Evolutionary conservation across 129 eudicot species (phyloP), one percentile per base, ranked within the genome.

Genomic region (Helichrysum umbraculigerum): DNA sequence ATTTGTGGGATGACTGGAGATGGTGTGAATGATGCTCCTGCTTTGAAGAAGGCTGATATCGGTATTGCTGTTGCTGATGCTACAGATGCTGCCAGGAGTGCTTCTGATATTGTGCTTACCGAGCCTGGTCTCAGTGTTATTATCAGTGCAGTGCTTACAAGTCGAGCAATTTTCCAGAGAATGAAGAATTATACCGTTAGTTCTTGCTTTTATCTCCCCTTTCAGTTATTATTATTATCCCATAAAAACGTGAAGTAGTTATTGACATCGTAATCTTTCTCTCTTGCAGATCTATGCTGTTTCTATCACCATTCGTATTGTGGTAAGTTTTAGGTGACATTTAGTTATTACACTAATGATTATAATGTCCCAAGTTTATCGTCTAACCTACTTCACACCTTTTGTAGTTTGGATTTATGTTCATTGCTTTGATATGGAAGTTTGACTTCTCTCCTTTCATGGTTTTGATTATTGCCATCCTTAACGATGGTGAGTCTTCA

Each of bases 381-480:
- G n/a, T 12, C 73, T 39, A 66, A 57, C 56, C 4, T 80, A 30
- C 50, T 28, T 32, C 15, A 7, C 51, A 10, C 58, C 0, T 41
- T 81, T 69, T 88, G 88, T 86, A 90, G 97, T 88, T 93, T 81
- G 97, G 98, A 16, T 93, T 93, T 79, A 81, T 93, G 97, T 84
- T 93, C 69, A 87, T 93, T 70, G 98, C 98, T n/a, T 79, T 93
- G 91, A 91, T 93, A 61, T 93, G 98, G 97, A 87, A 83, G 80
- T 93, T 88, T 15, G 98, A 93, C 82, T 93, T 93, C 86, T 87
- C 98, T 19, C 97, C 98, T 6, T 93, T 93, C 87, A 93, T 93
- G 98, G 98, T 93, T 91, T 77, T 93, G 90, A 93, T 93, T 78
- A 93, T 93, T 68, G 98, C 98, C 54, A 91, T 93, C 74, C 87